These are phyloP conservation scores for Rhododendron simsii DNA, from an alignment of 148 eudicot species.

Conservation along the genomic window DNA sequence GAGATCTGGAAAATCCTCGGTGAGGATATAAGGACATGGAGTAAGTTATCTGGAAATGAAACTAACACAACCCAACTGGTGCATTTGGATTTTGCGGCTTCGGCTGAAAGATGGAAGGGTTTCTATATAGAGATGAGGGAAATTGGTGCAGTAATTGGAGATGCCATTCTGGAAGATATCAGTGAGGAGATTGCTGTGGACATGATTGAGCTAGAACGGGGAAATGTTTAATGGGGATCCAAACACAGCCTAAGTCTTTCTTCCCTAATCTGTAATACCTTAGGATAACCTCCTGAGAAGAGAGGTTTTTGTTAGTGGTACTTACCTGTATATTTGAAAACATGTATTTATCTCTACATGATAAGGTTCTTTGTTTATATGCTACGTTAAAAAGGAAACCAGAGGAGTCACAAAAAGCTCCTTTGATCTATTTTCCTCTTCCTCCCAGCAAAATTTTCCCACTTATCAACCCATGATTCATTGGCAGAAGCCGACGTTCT, in stretches of 20 bases:
- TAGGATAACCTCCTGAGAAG: background rate
- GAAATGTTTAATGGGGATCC: background rate
- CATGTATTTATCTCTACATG: background rate
- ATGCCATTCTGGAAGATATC: constrained; percentile 44
- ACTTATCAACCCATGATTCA: background rate
- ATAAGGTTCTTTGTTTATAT: background rate
- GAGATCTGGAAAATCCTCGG: constrained; percentile 39
- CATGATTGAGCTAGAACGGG: constrained; percentile 15
- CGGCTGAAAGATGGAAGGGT: constrained; percentile 25
- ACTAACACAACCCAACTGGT: constrained; percentile 28
- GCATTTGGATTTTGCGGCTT: constrained; percentile 21
- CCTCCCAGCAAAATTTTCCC: too few relatives aligned
- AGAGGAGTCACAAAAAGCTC: background rate
- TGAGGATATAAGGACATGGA: constrained; percentile 46
- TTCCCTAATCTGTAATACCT: background rate
- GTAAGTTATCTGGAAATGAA: constrained; percentile 23
- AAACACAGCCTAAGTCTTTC: background rate
- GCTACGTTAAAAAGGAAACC: background rate
- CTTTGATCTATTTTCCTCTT: too few relatives aligned
- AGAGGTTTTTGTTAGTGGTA: background rate
- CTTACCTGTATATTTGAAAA: background rate
- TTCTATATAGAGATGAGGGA: constrained; percentile 23
- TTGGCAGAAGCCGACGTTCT: background rate
- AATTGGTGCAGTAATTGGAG: constrained; percentile 37
- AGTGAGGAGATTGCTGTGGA: constrained; percentile 37